Percentiles rank a stretch among this genome's conserved stretches.
These are phyloP conservation scores for Polytrichum commune DNA, from an alignment of 225 moss, liverwort and hornwort genomes.

Conservation along the genomic window DNA sequence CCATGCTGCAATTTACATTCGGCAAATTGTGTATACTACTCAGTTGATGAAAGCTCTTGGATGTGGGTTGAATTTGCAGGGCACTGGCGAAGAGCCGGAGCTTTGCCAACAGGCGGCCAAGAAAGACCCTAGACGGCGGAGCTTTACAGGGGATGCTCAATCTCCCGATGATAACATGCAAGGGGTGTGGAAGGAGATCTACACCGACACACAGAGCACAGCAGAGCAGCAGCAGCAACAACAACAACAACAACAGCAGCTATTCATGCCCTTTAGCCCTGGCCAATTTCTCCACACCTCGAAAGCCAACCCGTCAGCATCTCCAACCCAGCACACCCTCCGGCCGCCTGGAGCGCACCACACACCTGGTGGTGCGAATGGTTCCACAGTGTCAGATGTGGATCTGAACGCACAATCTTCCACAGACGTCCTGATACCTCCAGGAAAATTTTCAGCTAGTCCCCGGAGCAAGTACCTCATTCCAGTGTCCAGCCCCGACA, in stretches of 20 bases:
- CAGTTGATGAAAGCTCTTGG: no score
- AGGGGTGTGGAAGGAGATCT: slow-evolving; percentile 43
- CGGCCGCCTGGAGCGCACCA: slow-evolving; percentile 6
- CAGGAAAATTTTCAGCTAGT: slow-evolving; percentile 9
- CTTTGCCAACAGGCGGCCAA: slow-evolving; percentile 1
- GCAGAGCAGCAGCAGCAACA: neutral
- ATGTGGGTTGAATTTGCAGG: neutral
- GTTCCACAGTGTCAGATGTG: slow-evolving; percentile 8
- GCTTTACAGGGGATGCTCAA: slow-evolving; percentile 19
- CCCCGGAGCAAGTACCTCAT: slow-evolving; percentile 19
- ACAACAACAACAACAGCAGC: slow-evolving; percentile 18
- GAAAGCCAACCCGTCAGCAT: neutral
- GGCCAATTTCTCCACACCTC: slow-evolving; percentile 12
- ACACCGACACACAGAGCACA: slow-evolving; percentile 37
- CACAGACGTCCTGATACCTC: neutral
- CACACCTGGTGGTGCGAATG: slow-evolving; percentile 9
- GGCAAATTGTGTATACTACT: no score
- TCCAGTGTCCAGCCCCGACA: slow-evolving; percentile 11
- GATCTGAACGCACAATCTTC: slow-evolving; percentile 2
- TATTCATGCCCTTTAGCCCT: slow-evolving; percentile 2
- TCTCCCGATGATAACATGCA: slow-evolving; percentile 9
- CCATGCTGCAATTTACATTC: no score
- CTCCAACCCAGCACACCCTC: slow-evolving; percentile 10
- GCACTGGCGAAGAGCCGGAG: slow-evolving; percentile 19
- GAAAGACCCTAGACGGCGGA: slow-evolving; percentile 18